Conservation (phyloP, 2,329 filamentous ascomycete species). For the Diaporthe velutina region DNA sequence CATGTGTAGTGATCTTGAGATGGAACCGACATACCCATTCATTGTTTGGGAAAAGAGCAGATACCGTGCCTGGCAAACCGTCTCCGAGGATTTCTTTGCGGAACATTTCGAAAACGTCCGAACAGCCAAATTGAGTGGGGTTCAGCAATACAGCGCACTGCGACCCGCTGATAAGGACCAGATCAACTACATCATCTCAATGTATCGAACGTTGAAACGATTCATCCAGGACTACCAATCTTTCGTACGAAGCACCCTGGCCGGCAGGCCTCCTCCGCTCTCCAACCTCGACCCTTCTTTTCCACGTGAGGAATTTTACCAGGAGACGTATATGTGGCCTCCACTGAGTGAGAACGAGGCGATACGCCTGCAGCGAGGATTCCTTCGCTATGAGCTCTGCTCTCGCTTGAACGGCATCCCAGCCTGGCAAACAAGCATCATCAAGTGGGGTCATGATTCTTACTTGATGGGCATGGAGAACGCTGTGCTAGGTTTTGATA, state of each 20-base stretch:
- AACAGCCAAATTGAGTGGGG: accelerated
- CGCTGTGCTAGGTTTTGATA: accelerated
- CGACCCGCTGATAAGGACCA: neutral
- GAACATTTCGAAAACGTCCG: neutral
- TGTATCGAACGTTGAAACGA: neutral
- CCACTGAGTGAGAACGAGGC: neutral
- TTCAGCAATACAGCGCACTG: neutral
- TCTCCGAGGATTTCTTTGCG: accelerated
- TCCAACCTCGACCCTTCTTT: neutral
- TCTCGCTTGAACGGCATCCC: neutral
- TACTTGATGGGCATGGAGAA: too few species aligned
- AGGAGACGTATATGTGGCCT: neutral
- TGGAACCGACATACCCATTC: too few species aligned
- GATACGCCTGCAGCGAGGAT: neutral
- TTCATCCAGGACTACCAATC: neutral
- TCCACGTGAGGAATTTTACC: neutral
- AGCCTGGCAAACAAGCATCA: accelerated
- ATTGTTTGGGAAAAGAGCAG: neutral
- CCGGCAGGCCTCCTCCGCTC: accelerated
- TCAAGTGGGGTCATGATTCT: too few species aligned
- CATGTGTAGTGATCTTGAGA: neutral
- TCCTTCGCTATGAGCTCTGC: neutral
- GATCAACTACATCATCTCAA: neutral
- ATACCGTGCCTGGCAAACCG: neutral
- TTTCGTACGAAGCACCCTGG: neutral